Evolutionary conservation across 2,329 filamentous ascomycete species (phyloP).

Genomic region (Aspergillus carbonarius): DNA sequence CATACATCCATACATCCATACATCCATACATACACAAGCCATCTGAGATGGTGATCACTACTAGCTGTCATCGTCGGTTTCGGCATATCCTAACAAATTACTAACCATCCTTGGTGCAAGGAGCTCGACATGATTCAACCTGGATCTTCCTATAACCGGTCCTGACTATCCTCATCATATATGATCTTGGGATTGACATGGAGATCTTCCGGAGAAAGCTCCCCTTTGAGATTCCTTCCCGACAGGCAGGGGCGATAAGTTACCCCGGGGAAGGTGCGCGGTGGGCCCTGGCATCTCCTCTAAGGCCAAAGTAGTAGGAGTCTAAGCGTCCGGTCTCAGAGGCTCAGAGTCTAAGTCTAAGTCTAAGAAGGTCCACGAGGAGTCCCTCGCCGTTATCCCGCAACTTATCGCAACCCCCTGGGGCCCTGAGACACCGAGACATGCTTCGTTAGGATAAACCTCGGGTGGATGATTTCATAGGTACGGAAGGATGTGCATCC

Average conservation of each 20-base stretch:
- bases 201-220: background rate
- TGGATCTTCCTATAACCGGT: background rate
- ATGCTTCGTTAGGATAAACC: background rate
- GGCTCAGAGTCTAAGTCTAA: too few species aligned
- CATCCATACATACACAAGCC: background rate
- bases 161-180: background rate
- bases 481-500: background rate
- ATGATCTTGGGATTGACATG: background rate
- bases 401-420: background rate
- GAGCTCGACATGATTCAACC: background rate
- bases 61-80: background rate
- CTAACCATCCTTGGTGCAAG: background rate
- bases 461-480: background rate
- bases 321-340: too few species aligned
- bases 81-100: background rate
- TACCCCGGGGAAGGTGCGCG: background rate
- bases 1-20: background rate
- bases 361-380: background rate
- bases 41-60: background rate
- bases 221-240: background rate
- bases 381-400: background rate
- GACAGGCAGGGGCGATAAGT: background rate
- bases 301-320: too few species aligned
- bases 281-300: background rate
- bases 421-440: background rate